Evolutionary conservation across 148 eudicot species (phyloP), one percentile per base, ranked within the genome.

Genomic region (Rhododendron kiyosumense): DNA sequence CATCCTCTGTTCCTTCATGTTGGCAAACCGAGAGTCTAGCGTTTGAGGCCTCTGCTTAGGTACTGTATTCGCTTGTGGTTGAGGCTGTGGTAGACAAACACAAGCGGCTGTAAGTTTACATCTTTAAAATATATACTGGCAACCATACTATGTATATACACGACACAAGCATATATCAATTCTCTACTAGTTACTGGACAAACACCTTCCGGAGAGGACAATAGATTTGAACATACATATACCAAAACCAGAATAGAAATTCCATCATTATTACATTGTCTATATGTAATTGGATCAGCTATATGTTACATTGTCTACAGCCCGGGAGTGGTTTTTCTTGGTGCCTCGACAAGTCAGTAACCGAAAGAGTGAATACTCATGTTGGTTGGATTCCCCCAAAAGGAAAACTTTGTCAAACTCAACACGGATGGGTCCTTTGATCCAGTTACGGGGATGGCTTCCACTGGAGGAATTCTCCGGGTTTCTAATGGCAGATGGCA

Each of bases 1-100:
- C 95, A 93, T 91, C 85, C 99, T 94, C 88, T 97, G 94, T 86
- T 97, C 98, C 91, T 94, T 93, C 99, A 97, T 95, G 88, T 91
- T 92, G 30, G 98, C 98, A 89, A 97, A 97, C 86, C 92, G 86
- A 28, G 96, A 95, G 86, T 97, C 99, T 71, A 97, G 87, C 1
- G 99, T 95, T 86, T 94, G 95, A 81, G 98, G 94, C 88, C 87
- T 92, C 87, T 90, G 95, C 84, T 86, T 91, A 3, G 83, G 85
- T 26, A 36, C 80, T 12, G 48, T 48, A 51, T 89, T 92, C n/a
- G 73, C 88, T 61, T 88, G 91, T 8, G 87, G 87, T 46, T 85
- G 90, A 1, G 52, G 69, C 63, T 86, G 92, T 88, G 84, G 88
- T 75, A 86, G 54, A 89, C 48, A 52, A 89, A 61, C 14, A 12